Percentiles rank a stretch among this genome's conserved stretches.
Conservation (phyloP, 371 early-diverging fungal species). For the Aphelidium insulamus region DNA sequence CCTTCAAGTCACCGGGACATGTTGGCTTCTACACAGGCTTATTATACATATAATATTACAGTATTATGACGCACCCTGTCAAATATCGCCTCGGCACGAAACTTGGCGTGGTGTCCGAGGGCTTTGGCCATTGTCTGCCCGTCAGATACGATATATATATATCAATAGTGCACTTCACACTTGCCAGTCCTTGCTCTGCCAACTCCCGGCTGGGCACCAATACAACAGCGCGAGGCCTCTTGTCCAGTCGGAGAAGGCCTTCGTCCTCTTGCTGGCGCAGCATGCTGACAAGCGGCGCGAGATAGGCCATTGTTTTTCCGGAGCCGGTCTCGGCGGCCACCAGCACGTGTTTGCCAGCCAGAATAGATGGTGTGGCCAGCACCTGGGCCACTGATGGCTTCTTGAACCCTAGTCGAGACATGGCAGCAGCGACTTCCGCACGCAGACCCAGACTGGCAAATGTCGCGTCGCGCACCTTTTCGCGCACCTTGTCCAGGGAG, state of each 20-base stretch:
- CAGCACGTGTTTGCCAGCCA: no score
- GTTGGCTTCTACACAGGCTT: no score
- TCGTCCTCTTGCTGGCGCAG: not conserved
- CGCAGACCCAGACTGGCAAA: no score
- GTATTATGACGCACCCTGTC: constrained; percentile 14
- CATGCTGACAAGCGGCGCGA: not conserved
- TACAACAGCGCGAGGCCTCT: constrained; percentile 68
- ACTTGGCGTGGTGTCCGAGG: constrained; percentile 39
- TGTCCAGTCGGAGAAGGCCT: constrained; percentile 26
- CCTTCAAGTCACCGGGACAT: constrained; percentile 11
- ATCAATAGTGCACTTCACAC: constrained; percentile 14
- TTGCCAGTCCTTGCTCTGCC: constrained; percentile 50
- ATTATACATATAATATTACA: no score
- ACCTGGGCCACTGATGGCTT: no score
- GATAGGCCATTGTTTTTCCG: constrained; percentile 3
- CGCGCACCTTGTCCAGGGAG: no score
- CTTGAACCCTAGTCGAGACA: no score
- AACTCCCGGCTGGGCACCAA: constrained; percentile 91
- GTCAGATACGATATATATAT: no score
- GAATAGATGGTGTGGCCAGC: no score
- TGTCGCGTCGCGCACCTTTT: no score
- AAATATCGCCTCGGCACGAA: constrained; percentile 34
- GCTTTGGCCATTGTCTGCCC: constrained; percentile 38
- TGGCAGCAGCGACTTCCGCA: no score
- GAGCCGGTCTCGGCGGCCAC: constrained; percentile 3